These are phyloP conservation scores for Candida silvicultrix DNA, from an alignment of 805 yeast species.

Conservation along the genomic window DNA sequence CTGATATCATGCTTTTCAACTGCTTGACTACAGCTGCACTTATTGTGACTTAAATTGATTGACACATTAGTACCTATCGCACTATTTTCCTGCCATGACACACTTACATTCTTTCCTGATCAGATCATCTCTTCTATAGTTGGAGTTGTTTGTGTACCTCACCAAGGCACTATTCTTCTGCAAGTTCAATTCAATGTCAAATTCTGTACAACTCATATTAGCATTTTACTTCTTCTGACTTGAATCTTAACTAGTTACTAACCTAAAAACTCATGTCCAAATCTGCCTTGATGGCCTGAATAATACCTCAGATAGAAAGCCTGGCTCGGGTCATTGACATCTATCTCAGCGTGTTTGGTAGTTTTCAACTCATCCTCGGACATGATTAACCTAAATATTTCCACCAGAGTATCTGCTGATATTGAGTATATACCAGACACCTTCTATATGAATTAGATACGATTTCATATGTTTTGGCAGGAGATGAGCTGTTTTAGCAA, in stretches of 20 bases:
- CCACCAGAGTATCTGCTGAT: not conserved
- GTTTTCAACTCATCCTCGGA: not conserved
- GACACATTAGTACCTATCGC: not conserved
- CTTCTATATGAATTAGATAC: too few species aligned
- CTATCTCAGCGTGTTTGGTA: constrained; percentile 1
- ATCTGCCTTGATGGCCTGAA: constrained; percentile 36
- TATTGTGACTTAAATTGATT: constrained; percentile 20
- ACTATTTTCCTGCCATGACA: too few species aligned
- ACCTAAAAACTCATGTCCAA: constrained; percentile 41
- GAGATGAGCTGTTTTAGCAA: too few species aligned
- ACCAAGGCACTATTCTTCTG: constrained; percentile 26
- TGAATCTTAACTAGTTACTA: not conserved
- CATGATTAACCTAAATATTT: not conserved
- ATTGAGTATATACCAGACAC: not conserved
- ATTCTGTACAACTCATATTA: constrained; percentile 17
- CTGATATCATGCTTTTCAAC: constrained; percentile 27
- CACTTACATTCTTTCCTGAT: constrained; percentile 30
- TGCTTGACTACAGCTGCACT: constrained; percentile 29
- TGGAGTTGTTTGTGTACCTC: constrained; percentile 40
- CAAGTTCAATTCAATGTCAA: constrained; percentile 24
- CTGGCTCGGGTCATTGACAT: constrained; percentile 8
- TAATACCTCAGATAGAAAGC: constrained; percentile 36
- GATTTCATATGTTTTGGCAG: too few species aligned
- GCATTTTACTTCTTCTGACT: not conserved
- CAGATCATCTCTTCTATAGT: constrained; percentile 35